Conservation (phyloP, 495 filamentous ascomycete species). For the Hypoxylon subgilvum region DNA sequence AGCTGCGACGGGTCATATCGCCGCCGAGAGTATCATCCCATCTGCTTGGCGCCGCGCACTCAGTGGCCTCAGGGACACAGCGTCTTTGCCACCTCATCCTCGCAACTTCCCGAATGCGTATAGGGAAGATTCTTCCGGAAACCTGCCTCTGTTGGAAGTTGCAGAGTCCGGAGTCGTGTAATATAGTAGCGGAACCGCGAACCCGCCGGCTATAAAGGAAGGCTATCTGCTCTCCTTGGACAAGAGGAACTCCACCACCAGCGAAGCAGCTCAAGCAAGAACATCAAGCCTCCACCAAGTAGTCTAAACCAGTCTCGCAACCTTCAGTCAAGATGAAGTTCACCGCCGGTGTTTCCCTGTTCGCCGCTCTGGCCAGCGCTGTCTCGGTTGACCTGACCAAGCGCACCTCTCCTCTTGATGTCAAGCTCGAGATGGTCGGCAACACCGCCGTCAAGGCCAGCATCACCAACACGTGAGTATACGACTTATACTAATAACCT, state of each 20-base stretch:
- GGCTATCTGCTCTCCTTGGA: constrained; percentile 1
- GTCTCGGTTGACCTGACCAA: constrained; percentile 52
- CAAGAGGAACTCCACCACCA: constrained; percentile 6
- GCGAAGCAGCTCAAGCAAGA: constrained; percentile 24
- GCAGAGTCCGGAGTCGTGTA: background rate
- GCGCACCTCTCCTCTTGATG: constrained; percentile 53
- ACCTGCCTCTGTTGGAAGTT: constrained; percentile 2
- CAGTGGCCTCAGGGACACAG: constrained; percentile 3
- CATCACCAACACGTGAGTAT: constrained; percentile 60
- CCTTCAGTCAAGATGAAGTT: constrained; percentile 45
- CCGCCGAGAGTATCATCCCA: constrained; percentile 33
- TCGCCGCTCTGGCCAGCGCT: constrained; percentile 55
- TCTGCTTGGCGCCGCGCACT: constrained; percentile 22
- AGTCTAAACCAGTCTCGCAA: background rate
- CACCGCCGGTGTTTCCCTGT: constrained; percentile 42
- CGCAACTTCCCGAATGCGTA: constrained; percentile 29
- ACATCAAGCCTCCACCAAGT: constrained; percentile 2
- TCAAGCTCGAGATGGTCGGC: constrained; percentile 59
- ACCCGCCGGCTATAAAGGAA: constrained; percentile 27
- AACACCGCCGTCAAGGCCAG: constrained; percentile 65
- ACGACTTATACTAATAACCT: background rate
- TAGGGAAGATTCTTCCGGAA: constrained; percentile 25
- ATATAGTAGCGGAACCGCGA: constrained; percentile 11
- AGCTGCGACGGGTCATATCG: constrained; percentile 28
- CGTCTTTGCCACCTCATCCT: constrained; percentile 9